Base-by-base conservation (phyloP, 768 basidiomycete species). In the Kwoniella botswanensis region DNA sequence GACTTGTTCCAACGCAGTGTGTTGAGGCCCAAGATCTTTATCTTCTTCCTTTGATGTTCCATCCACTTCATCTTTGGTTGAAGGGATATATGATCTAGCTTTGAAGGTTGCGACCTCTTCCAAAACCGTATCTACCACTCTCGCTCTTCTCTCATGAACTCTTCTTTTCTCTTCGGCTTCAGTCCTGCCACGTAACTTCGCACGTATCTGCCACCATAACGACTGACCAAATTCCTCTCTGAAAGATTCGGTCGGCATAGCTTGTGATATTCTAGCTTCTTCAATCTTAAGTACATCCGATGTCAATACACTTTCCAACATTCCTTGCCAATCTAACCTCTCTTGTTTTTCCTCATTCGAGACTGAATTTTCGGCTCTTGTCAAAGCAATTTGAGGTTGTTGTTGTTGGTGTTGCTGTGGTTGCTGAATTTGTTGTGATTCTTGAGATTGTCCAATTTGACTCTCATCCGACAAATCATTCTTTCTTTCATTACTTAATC, bases 241-340 rank as follows among this genome's bases (percentile, higher is more conserved):
- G 61, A 81, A 76, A 4, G 78, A 76, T 43, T 71, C 88, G 88
- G 88, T 79, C 89, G 87, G 84, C 90, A 88, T 84, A 90, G 89
- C 83, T 92, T 58, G 89, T 90, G 92, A 91, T 70, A 98, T 94
- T 67, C 97, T 89, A 26, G 92, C 92, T 85, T 94, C 97, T 85
- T 98, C 97, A 0, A 93, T 92, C 82, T 91, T 93, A 73, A 99
- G 88, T 12, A 99, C 94, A 77, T 98, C 95, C 11, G 97, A 95
- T 41, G 89, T 89, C 57, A 99, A 87, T 26, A 98, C 96, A 41
- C 94, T 96, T 13, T 93, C 89, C 42, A 98, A 88, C 90, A 98
- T 91, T 18, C 91, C 91, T 83, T 95, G 94, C 97, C 97, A 98
- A 84, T 97, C 94, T 59, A 95, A 84, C 29, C 95, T 87, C 76